Conservation (phyloP, 2,329 filamentous ascomycete genomes). For the Paraphaeosphaeria sporulosa region DNA sequence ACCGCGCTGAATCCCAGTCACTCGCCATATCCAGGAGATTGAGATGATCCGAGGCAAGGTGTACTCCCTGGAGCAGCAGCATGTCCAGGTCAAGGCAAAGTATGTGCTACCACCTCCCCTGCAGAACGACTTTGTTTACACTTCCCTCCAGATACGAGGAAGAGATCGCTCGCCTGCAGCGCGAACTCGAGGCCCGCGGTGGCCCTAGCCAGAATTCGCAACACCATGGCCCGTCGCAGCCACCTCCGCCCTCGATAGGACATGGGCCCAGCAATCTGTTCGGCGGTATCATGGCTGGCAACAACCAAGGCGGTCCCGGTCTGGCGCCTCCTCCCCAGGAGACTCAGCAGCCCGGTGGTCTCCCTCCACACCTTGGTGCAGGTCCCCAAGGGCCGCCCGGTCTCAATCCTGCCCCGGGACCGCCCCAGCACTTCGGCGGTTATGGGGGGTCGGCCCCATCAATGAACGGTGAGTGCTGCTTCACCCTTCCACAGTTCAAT, state of each 20-base stretch:
- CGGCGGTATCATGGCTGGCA: constrained; percentile 93
- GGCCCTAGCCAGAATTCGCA: constrained; percentile 73
- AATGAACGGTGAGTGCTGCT: constrained; percentile 63
- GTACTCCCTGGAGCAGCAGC: constrained; percentile 88
- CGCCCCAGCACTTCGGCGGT: constrained; percentile 73
- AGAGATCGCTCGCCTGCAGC: constrained; percentile 82
- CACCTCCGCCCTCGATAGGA: constrained; percentile 83
- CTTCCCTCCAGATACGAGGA: constrained; percentile 82
- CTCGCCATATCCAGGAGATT: constrained; percentile 91
- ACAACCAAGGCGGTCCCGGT: constrained; percentile 82
- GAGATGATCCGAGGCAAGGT: constrained; percentile 93
- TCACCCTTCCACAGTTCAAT: constrained; percentile 17
- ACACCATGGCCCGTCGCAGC: constrained; percentile 82
- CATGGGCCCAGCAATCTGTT: constrained; percentile 91
- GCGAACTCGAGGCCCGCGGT: constrained; percentile 80
- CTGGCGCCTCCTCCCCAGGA: constrained; percentile 75
- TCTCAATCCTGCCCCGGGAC: constrained; percentile 62
- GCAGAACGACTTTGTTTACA: constrained; percentile 18
- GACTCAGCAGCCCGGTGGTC: constrained; percentile 65
- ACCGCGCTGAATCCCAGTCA: constrained; percentile 64
- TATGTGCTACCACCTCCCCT: constrained; percentile 58
- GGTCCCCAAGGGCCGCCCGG: constrained; percentile 80
- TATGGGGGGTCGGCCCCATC: constrained; percentile 71
- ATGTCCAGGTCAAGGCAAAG: constrained; percentile 90
- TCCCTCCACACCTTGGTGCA: constrained; percentile 68